Evolutionary conservation across 176 grass and related monocot species (phyloP), one percentile per base, ranked within the genome.

Genomic region (Lolium perenne): DNA sequence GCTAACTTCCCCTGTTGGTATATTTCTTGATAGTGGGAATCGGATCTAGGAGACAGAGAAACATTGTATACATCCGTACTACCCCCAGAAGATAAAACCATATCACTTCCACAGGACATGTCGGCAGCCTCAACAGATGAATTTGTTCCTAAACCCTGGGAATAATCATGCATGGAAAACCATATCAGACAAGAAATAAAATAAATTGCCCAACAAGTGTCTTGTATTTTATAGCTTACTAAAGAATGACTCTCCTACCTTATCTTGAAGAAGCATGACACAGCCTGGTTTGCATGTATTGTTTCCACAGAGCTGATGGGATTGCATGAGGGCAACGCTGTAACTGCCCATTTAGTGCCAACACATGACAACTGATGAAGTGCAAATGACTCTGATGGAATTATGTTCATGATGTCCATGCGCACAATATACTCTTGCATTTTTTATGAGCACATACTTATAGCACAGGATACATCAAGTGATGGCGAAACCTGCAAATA

Each of bases 201-300:
- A 2, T 17, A 41, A 58, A 85, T 49, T 38, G 23, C 3, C 17
- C 20, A 49, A 61, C 13, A 84, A 87, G 73, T 61, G 38, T 67
- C 56, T 49, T 9, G n/a, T 32, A 79, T 71, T 69, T 21, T n/a
- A 43, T 54, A 71, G 54, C 7, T 38, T 74, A 71, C 29, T 61
- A 76, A 81, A 88, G 25, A 82, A 77, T 68, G 40, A 0, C 8
- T 21, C 11, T 71, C 81, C 78, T 85, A 99, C 97, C 97, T 99
- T 93, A 99, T 95, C 86, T 99, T 96, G 82, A 96, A 96, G 88
- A 96, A 96, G 77, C 89, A 91, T 11, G 97, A 91, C 53, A 99
- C 57, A 51, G 90, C 87, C 73, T 99, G 90, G 60, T 91, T 95
- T 43, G 89, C 90, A 25, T 68, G 82, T 83, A 99, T 32, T 74